Conservation (phyloP, 2,329 filamentous ascomycete species). For the Pseudopyrenochaeta lycopersici region DNA sequence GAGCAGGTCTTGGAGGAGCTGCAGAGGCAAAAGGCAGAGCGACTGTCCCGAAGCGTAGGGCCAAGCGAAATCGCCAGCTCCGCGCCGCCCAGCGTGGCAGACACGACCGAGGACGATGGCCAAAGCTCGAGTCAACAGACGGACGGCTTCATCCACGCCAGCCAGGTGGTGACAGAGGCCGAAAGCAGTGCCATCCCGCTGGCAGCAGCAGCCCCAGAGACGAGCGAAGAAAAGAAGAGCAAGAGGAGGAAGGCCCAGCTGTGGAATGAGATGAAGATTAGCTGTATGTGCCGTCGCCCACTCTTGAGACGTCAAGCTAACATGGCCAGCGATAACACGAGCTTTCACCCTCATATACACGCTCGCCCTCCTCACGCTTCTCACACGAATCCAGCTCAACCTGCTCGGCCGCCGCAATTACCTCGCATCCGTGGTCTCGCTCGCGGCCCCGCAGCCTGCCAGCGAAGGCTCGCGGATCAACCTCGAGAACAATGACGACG, state of each 20-base stretch:
- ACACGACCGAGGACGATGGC: constrained; percentile 74
- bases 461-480: constrained; percentile 79
- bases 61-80: constrained; percentile 67
- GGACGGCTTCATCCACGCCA: constrained; percentile 84
- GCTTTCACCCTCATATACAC: constrained; percentile 94
- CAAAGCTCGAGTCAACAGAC: constrained; percentile 80
- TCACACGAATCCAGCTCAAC: constrained; percentile 95
- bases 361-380: constrained; percentile 84
- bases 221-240: constrained; percentile 56
- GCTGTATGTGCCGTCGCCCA: constrained; percentile 68
- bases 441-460: constrained; percentile 74
- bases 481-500: constrained; percentile 92
- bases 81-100: constrained; percentile 70
- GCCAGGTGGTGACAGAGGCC: constrained; percentile 68
- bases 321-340: constrained; percentile 77
- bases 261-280: constrained; percentile 97
- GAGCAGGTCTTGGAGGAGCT: constrained; percentile 93
- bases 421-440: constrained; percentile 90
- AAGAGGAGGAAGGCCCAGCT: constrained; percentile 90
- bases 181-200: constrained; percentile 55
- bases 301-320: constrained; percentile 22
- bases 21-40: constrained; percentile 87
- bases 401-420: constrained; percentile 95
- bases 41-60: constrained; percentile 67
- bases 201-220: constrained; percentile 51